Conservation (phyloP, 2,329 filamentous ascomycete species). For the Ophiostoma angusticollis region DNA sequence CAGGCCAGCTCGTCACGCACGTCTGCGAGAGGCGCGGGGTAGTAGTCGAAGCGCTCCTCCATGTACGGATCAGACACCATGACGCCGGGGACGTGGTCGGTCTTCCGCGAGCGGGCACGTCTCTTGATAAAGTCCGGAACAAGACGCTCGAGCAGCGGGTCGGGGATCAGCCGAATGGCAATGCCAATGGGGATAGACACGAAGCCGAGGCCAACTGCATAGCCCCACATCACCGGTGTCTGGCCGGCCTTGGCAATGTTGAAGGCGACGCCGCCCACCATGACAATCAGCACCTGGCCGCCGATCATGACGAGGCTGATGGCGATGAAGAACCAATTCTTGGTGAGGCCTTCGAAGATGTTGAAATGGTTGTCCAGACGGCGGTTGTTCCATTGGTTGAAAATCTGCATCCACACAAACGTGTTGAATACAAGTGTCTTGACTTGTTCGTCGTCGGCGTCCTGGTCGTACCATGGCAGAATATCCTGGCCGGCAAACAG, state of each 20-base stretch:
- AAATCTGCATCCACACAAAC: conserved; percentile 99
- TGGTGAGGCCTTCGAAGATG: conserved; percentile 76
- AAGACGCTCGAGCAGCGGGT: conserved; percentile 45
- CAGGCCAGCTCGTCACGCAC: conserved; percentile 72
- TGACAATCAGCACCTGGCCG: conserved; percentile 81
- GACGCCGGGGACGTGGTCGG: conserved; percentile 34
- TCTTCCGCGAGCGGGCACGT: conserved; percentile 20
- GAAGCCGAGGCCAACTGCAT: conserved; percentile 70
- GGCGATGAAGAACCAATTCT: conserved; percentile 78
- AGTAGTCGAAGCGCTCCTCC: conserved; percentile 48
- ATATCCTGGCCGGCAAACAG: conserved; percentile 41
- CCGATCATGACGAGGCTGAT: conserved; percentile 83
- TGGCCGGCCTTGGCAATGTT: conserved; percentile 50
- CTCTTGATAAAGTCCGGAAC: conserved; percentile 42
- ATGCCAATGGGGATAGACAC: conserved; percentile 79
- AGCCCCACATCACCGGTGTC: conserved; percentile 68
- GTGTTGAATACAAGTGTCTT: conserved; percentile 90
- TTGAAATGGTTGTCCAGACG: conserved; percentile 92
- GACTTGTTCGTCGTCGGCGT: conserved; percentile 36
- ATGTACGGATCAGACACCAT: conserved; percentile 46
- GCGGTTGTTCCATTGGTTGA: conserved; percentile 96
- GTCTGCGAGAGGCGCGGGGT: conserved; percentile 60
- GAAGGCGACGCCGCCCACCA: conserved; percentile 72
- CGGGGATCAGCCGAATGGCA: conserved; percentile 70
- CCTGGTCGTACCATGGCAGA: conserved; percentile 26